phyloP scores from a whole-genome alignment of 352 stramenopile species.

The Phytophthora meadii region DNA sequence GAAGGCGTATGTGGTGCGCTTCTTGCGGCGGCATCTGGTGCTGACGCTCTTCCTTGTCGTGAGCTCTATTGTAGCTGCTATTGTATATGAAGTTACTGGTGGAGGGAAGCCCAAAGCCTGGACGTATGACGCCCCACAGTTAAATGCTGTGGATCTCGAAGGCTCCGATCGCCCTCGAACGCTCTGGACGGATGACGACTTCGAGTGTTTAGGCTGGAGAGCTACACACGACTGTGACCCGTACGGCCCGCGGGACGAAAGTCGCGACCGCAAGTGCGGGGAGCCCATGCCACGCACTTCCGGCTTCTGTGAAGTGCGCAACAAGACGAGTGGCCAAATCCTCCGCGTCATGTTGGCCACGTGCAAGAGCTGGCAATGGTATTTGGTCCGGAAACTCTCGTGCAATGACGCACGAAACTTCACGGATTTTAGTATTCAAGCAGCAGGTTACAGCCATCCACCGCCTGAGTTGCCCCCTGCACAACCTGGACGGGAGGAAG shows the following conservation, averaged over 20 bases:
- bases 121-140: conserved; percentile 42
- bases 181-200: conserved; percentile 65
- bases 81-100: conserved; percentile 68
- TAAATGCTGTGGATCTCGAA: conserved; percentile 56
- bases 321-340: conserved; percentile 59
- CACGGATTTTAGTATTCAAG: conserved; percentile 73
- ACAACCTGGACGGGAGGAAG: conserved; percentile 11
- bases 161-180: conserved; percentile 32
- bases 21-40: conserved; percentile 51
- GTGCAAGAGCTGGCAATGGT: conserved; percentile 76
- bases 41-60: conserved; percentile 48
- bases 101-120: conserved; percentile 53
- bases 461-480: conserved; percentile 26
- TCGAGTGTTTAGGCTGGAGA: conserved; percentile 80
- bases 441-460: conserved; percentile 48
- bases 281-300: conserved; percentile 51
- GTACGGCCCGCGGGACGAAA: conserved; percentile 53
- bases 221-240: conserved; percentile 72
- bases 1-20: conserved; percentile 36
- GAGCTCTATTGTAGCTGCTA: conserved; percentile 46
- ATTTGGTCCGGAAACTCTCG: conserved; percentile 56
- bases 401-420: conserved; percentile 69
- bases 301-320: conserved; percentile 79
- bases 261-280: conserved; percentile 52
- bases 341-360: conserved; percentile 74